Evolutionary conservation across 148 eudicot species (phyloP).

Genomic region (Polygonum maritimum): DNA sequence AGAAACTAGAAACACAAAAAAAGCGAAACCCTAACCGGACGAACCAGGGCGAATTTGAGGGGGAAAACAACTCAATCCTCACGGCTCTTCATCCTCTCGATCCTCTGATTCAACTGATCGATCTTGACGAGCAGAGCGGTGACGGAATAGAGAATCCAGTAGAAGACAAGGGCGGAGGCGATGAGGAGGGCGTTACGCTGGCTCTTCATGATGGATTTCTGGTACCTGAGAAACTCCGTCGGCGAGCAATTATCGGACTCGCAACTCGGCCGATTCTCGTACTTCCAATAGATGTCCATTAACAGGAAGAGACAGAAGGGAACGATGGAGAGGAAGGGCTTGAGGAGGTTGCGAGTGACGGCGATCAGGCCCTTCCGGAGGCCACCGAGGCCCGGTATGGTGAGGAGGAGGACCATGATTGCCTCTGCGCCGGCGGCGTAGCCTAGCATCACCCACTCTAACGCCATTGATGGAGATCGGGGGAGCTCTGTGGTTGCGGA

Average conservation of each 20-base stretch:
- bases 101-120: constrained; percentile 48
- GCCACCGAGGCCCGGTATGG: constrained; percentile 61
- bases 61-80: constrained; percentile 24
- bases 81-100: constrained; percentile 45
- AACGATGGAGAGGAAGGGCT: constrained; percentile 58
- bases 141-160: constrained; percentile 69
- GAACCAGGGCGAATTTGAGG: not conserved
- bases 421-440: constrained; percentile 91
- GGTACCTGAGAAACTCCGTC: constrained; percentile 62
- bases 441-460: constrained; percentile 83
- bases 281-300: constrained; percentile 81
- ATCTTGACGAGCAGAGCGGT: constrained; percentile 45
- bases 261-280: constrained; percentile 65
- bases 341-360: constrained; percentile 55
- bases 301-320: constrained; percentile 65
- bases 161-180: constrained; percentile 55
- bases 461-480: constrained; percentile 40
- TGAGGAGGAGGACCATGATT: constrained; percentile 64
- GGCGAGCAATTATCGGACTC: constrained; percentile 44
- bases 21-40: not conserved
- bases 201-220: constrained; percentile 67
- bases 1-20: not conserved
- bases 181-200: constrained; percentile 72
- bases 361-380: constrained; percentile 63
- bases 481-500: not conserved